Evolutionary conservation across 2,329 filamentous ascomycete species (phyloP), one percentile per base, ranked within the genome.

Genomic region (Sphaerulina vaccinii): DNA sequence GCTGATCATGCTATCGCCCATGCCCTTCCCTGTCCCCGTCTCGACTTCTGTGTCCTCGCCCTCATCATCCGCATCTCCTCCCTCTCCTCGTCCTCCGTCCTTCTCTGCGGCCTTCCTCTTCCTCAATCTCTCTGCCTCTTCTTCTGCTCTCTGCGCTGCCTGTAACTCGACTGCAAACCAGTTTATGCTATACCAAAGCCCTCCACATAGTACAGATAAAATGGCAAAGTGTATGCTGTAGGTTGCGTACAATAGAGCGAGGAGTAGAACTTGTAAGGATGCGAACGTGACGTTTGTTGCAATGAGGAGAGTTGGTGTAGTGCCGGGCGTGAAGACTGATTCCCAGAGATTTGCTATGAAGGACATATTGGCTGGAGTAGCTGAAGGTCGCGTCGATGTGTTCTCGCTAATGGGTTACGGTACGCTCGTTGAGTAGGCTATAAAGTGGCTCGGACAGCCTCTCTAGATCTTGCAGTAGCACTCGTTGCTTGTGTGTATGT

Each of bases 131-230:
- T 75, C 76, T 15, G 75, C 75, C 57, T 79, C 76, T 61, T 77
- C 75, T 62, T 77, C 71, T 61, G 73, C 69, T 37, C 65, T 66
- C 59, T 78, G 69, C 58, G 74, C 72, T 24, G 72, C 71, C 23
- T 70, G 67, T 46, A 85, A 70, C 66, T 85, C 92, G 39, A 74
- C 74, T 49, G 89, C 90, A 67, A 99, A 97, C 93, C 93, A 99
- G 79, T 97, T 97, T 74, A 97, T 91, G 51, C 87, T 83, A 76
- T 82, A 90, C 93, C 93, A 99, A 29, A 97, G 79, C 3, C 88
- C 87, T 24, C 75, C 91, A 58, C 84, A 89, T 8, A 99, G 77
- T 52, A 85, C 65, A 10, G 89, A 95, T 5, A 99, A 81, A 52
- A 92, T 78, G 57, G 90, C 70, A 66, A 96, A 96, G 77, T 97